Evolutionary conservation across 108 stramenopile genomes (phyloP), one percentile per base, ranked within the genome.

Genomic region (Cyclotella kingstonii): DNA sequence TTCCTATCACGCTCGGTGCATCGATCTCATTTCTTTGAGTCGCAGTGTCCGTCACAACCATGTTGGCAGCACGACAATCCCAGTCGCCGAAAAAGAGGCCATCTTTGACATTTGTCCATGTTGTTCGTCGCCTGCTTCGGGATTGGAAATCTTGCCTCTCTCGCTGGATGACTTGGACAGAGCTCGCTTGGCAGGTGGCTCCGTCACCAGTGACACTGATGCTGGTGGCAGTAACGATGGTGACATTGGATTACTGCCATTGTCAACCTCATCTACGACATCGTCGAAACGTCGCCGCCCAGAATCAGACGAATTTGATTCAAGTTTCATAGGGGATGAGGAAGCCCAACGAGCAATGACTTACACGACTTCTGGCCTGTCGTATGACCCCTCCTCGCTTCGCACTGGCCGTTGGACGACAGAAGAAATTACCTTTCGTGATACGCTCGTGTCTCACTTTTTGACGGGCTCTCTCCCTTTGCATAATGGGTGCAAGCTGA

Each of bases 401-500:
- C 49, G 79, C 22, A 91, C 90, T 2, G 90, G 90, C 26, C 79
- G 87, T 4, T 91, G 90, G 90, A 86, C 86, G 10, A 52, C 42
- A 10, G 83, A 86, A 44, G 90, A 91, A 59, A 78, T 81, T 17
- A 47, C 60, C 17, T 85, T 73, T 54, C 84, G 86, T 42, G 90
- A 91, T 47, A 79, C 84, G 40, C 71, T 91, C 33, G 75, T 86
- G 22, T 63, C 59, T 7, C 68, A 72, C 25, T 91, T 87, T 57
- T 71, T 83, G 38, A 34, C 45, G 15, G 90, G 90, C 5, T 54
- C 78, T 29, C 63, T 91, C 18, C 90, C 90, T 12, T 48, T 91
- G 5, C 35, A 55, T 4, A 71, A 84, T 18, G 87, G 83, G 14
- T 48, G 76, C 41, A 91, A 91, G 66, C 68, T 91, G 11, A 84